Conservation (phyloP, 805 yeast species). For the Clavispora carvajalis region DNA sequence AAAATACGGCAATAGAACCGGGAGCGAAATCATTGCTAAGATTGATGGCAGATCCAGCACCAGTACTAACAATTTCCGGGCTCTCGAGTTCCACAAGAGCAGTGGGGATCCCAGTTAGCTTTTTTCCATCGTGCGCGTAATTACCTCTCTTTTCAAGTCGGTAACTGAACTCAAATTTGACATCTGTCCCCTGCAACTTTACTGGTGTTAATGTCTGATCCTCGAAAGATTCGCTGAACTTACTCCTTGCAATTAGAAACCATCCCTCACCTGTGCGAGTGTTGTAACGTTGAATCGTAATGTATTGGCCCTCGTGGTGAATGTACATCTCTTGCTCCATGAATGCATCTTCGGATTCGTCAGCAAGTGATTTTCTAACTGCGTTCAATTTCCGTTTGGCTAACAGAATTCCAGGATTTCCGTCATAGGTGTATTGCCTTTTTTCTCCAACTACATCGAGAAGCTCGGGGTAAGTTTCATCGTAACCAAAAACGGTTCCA, state of each 20-base stretch:
- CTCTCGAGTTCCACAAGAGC: constrained; percentile 47
- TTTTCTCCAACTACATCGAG: constrained; percentile 76
- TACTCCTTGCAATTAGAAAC: constrained; percentile 82
- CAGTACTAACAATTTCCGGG: constrained; percentile 44
- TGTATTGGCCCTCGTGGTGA: constrained; percentile 89
- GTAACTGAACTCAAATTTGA: constrained; percentile 54
- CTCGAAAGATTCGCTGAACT: constrained; percentile 46
- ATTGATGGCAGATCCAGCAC: constrained; percentile 46
- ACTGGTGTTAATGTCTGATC: constrained; percentile 56
- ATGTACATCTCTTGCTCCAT: constrained; percentile 81
- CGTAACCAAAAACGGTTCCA: constrained; percentile 92
- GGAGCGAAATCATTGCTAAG: constrained; percentile 68
- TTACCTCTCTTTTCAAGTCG: constrained; percentile 51
- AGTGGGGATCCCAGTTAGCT: constrained; percentile 63
- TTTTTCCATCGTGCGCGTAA: constrained; percentile 29
- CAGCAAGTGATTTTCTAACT: constrained; percentile 54
- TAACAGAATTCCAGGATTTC: constrained; percentile 60
- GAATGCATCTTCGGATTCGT: constrained; percentile 49
- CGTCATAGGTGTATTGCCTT: constrained; percentile 51
- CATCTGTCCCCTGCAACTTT: constrained; percentile 54
- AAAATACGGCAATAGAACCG: constrained; percentile 84
- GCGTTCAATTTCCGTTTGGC: constrained; percentile 59
- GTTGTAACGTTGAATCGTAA: constrained; percentile 83
- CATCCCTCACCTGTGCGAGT: constrained; percentile 84
- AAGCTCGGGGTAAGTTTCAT: constrained; percentile 81